Evolutionary conservation across 1,284 basidiomycete species (phyloP).

Genomic region (Amylostereum chailletii): DNA sequence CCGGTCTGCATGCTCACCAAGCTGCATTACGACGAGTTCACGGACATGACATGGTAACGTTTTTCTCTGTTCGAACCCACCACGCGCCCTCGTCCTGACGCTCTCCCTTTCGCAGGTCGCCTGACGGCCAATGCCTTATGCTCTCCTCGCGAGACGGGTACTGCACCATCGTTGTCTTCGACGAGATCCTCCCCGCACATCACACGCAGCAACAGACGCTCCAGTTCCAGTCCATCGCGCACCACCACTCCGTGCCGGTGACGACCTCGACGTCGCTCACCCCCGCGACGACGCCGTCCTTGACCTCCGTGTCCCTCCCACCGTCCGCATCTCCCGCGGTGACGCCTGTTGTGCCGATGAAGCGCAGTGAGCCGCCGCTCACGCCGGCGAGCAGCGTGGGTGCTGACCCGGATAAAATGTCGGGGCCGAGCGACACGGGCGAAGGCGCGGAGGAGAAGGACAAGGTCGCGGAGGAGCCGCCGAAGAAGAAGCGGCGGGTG

Average conservation of each 20-base stretch:
- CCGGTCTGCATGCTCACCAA: conserved; percentile 92
- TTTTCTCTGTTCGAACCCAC: background rate
- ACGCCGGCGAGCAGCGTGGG: conserved; percentile 44
- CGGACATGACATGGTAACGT: conserved; percentile 89
- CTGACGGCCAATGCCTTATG: conserved; percentile 90
- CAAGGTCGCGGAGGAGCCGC: conserved; percentile 26
- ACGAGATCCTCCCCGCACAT: conserved; percentile 82
- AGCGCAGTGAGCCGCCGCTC: conserved; percentile 43
- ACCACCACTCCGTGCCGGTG: conserved; percentile 66
- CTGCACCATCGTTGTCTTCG: conserved; percentile 88
- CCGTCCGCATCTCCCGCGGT: conserved; percentile 26
- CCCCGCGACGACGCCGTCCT: conserved; percentile 30
- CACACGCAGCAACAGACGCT: conserved; percentile 84
- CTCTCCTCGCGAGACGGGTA: conserved; percentile 94
- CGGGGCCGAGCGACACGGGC: too few relatives aligned
- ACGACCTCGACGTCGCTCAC: conserved; percentile 27
- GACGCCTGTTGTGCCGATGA: conserved; percentile 39
- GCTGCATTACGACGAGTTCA: conserved; percentile 96
- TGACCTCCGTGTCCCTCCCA: conserved; percentile 25
- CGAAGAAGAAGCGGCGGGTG: conserved; percentile 87
- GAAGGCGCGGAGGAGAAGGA: conserved; percentile 7
- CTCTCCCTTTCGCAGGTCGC: conserved; percentile 55
- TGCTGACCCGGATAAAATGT: conserved; percentile 1
- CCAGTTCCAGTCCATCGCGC: conserved; percentile 81
- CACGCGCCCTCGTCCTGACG: too few relatives aligned